phyloP scores from a whole-genome alignment of 2,329 filamentous ascomycete genomes.

The Eutypella sp. region DNA sequence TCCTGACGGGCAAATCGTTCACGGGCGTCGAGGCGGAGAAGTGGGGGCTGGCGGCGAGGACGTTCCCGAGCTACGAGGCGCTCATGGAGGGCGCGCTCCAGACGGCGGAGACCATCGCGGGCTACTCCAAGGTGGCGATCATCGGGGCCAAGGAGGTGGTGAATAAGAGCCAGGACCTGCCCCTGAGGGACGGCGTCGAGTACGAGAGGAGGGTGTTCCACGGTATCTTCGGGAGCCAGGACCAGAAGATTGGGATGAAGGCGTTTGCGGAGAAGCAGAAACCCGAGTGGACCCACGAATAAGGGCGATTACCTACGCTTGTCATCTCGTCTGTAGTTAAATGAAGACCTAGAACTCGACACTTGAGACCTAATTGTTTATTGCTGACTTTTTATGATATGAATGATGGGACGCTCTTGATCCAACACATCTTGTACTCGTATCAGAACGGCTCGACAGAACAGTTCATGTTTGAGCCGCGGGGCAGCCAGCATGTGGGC shows the following conservation, averaged over 20 bases:
- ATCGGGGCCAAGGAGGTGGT: constrained; percentile 96
- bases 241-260: constrained; percentile 96
- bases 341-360: too few species aligned
- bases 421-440: too few species aligned
- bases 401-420: too few species aligned
- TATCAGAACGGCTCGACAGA: too few species aligned
- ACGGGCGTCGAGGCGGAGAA: constrained; percentile 76
- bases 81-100: constrained; percentile 75
- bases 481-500: too few species aligned
- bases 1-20: constrained; percentile 81
- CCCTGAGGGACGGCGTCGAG: constrained; percentile 85
- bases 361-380: too few species aligned
- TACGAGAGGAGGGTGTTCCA: constrained; percentile 94
- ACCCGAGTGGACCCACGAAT: constrained; percentile 83
- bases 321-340: too few species aligned
- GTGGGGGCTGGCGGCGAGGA: constrained; percentile 84
- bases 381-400: too few species aligned
- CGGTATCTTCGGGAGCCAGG: constrained; percentile 83
- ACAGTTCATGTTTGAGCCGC: too few species aligned
- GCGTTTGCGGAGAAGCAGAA: constrained; percentile 96
- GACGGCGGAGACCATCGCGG: constrained; percentile 84
- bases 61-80: constrained; percentile 75
- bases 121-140: constrained; percentile 80
- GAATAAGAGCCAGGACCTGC: constrained; percentile 94
- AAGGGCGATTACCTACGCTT: too few species aligned